Base-by-base conservation (phyloP, 2,329 filamentous ascomycete species). In the Fusarium paranaense region DNA sequence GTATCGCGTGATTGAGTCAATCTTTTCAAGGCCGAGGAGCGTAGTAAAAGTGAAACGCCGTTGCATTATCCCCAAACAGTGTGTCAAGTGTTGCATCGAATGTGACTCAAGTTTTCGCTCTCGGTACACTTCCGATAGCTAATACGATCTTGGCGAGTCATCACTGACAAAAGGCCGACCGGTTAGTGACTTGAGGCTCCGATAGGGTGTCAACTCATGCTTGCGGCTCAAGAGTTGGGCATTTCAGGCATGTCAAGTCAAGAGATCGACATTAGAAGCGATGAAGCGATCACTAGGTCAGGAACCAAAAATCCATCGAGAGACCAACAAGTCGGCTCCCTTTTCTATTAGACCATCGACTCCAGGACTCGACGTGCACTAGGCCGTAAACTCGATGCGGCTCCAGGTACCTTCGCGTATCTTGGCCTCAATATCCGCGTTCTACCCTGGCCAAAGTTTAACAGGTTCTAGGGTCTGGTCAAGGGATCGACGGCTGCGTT, bases 371-470 rank as follows among this genome's bases (percentile, higher is more conserved):
- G 18, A 32, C 18, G 18, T 11, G 35, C 57, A 59, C 35, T 38
- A 59, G 13, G 35, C 57, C 57, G 27, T 30, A 37, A 61, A 61
- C 3, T 47, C 20, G 27, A 61, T 35, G 59, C 59, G 59, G 59
- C 59, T 62, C 59, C 59, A 52, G 59, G 59, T 62, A 62, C 59
- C 59, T 54, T 62, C 59, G 59, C 42, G 59, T 62, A 50, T 62
- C 40, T 27, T 14, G 16, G 10, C 7, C 42, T n/a, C 30, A 62
- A 60, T 62, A 27, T 62, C 59, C 59, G 59, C 59, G 42, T 62
- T 37, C 32, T 42, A 27, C 20, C 22, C 16, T 14, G 10, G 20
- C 16, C 40, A 47, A 60, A 33, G 30, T 35, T 47, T 47, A 35
- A 40, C 10, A 6, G 30, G 14, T 18, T 58, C 20, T 16, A 61